phyloP scores from a whole-genome alignment of 805 yeast genomes.

The Cyberlindnera veronae region DNA sequence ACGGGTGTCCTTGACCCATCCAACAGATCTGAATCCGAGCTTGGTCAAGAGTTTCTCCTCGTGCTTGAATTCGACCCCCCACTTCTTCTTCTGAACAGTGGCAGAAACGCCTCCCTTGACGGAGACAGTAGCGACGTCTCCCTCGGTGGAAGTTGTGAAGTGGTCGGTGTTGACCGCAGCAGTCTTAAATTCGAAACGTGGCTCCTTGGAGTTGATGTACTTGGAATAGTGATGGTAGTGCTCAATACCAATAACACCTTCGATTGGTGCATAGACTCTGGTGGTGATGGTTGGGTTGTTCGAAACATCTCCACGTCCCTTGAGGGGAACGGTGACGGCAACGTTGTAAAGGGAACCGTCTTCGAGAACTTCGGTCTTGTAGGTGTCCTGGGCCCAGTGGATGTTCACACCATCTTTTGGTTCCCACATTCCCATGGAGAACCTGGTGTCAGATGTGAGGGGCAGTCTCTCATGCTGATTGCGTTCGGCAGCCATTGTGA shows the following conservation, averaged over 20 bases:
- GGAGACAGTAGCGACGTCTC: conserved; percentile 6
- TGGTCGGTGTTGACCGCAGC: conserved; percentile 1
- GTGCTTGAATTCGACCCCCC: conserved; percentile 19
- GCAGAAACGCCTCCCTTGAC: conserved; percentile 14
- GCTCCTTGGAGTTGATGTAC: conserved; percentile 16
- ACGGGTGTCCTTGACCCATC: conserved; percentile 21
- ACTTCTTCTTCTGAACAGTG: conserved; percentile 16
- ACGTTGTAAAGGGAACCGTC: conserved; percentile 18
- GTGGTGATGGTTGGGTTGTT: conserved; percentile 25
- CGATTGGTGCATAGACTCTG: conserved; percentile 13
- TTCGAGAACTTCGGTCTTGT: conserved; percentile 15
- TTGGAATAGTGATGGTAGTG: conserved; percentile 23
- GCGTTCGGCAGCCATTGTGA: too few species aligned
- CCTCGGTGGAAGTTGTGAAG: conserved; percentile 8
- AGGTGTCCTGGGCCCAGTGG: conserved; percentile 21
- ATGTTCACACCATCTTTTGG: conserved; percentile 18
- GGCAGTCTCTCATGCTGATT: conserved; percentile 13
- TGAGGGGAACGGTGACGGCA: conserved; percentile 11
- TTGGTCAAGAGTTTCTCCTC: conserved; percentile 18
- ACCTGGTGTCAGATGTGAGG: conserved; percentile 16
- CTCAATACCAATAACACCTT: conserved; percentile 22
- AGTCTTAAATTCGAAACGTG: conserved; percentile 17
- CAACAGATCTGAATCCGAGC: conserved; percentile 24
- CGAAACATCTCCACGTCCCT: conserved; percentile 16
- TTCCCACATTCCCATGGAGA: conserved; percentile 26